These are phyloP conservation scores for Dissophora ornata DNA, from an alignment of 192 early-diverging fungal species.

Conservation along the genomic window DNA sequence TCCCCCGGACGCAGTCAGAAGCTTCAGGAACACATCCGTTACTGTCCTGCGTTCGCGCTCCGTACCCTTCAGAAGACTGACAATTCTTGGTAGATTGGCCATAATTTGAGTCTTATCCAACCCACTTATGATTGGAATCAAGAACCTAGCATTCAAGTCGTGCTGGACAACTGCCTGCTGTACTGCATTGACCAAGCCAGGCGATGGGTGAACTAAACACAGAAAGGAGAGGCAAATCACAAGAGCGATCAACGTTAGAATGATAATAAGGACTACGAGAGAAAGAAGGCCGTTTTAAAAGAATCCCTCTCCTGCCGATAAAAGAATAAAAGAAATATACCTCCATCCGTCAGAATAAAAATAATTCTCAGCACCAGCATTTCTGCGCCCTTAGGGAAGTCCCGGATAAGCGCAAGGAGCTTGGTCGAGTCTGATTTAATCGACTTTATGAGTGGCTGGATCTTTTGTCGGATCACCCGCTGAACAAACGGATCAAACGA, in stretches of 20 bases:
- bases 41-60: conserved; percentile 70
- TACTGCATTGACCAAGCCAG: conserved; percentile 67
- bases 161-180: conserved; percentile 61
- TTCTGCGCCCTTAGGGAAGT: conserved; percentile 80
- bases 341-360: conserved; percentile 70
- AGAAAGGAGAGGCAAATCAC: background rate
- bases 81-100: conserved; percentile 68
- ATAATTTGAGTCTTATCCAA: conserved; percentile 72
- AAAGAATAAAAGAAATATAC: conserved; percentile 35
- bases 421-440: conserved; percentile 67
- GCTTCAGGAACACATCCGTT: conserved; percentile 67
- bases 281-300: too few species aligned
- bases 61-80: conserved; percentile 71
- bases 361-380: conserved; percentile 72
- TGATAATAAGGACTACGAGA: too few species aligned
- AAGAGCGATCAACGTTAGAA: background rate
- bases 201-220: conserved; percentile 52
- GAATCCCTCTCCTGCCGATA: too few species aligned
- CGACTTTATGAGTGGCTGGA: conserved; percentile 73
- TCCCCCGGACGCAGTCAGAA: too few species aligned
- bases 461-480: conserved; percentile 64
- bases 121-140: conserved; percentile 74
- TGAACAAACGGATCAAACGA: conserved; percentile 56
- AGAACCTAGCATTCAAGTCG: conserved; percentile 72
- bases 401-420: conserved; percentile 66